These are phyloP conservation scores for Moringa oleifera DNA, from an alignment of 345 rosid genomes.

Conservation along the genomic window DNA sequence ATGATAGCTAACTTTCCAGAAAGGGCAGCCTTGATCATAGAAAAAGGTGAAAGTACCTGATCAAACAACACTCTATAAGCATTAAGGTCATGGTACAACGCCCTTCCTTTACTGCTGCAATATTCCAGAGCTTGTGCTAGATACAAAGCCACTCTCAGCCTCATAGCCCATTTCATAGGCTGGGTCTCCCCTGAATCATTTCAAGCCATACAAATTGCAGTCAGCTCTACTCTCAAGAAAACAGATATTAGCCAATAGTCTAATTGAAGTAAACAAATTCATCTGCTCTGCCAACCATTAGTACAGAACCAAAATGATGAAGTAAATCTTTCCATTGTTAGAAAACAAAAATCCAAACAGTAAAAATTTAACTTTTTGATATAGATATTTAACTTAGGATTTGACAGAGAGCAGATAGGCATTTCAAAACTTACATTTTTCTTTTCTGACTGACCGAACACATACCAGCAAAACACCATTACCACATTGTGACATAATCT, in stretches of 20 bases:
- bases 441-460: background rate
- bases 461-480: conserved; percentile 3
- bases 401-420: background rate
- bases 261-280: background rate
- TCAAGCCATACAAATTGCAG: conserved; percentile 6
- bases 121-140: conserved; percentile 79
- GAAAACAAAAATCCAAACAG: too few species aligned
- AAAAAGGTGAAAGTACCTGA: conserved; percentile 34
- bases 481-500: background rate
- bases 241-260: background rate
- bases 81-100: conserved; percentile 80
- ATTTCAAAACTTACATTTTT: conserved; percentile 7
- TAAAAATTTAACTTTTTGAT: background rate
- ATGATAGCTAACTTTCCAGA: conserved; percentile 2
- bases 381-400: too few species aligned
- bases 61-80: conserved; percentile 81
- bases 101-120: conserved; percentile 72
- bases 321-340: background rate
- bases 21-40: background rate
- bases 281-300: background rate
- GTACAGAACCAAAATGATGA: background rate
- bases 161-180: conserved; percentile 92
- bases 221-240: background rate
- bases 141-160: conserved; percentile 78
- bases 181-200: conserved; percentile 68